These are phyloP conservation scores for Mycosarcoma maydis DNA, from an alignment of 1,284 basidiomycete genomes.

Conservation along the genomic window DNA sequence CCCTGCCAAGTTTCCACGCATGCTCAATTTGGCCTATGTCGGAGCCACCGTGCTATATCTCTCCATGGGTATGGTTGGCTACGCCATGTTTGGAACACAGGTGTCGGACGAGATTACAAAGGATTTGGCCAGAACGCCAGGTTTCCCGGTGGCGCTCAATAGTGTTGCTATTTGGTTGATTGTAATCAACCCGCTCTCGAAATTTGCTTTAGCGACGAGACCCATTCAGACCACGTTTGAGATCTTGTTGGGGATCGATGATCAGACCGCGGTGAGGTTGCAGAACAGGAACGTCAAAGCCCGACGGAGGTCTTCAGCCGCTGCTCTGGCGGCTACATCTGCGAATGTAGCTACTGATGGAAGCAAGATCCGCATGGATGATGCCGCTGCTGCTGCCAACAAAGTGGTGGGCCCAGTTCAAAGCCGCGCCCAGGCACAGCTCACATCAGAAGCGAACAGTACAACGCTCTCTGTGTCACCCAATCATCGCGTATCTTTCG, in stretches of 20 bases:
- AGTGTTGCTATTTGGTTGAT: conserved; percentile 86
- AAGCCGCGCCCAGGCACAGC: not conserved
- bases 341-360: not conserved
- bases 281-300: conserved; percentile 1
- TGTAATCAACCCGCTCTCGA: conserved; percentile 78
- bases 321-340: not conserved
- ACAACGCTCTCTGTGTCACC: conserved; percentile 27
- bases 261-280: conserved; percentile 23
- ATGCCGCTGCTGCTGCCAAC: not conserved
- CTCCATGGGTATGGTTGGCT: conserved; percentile 83
- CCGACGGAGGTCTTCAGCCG: conserved; percentile 11
- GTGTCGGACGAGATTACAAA: conserved; percentile 82
- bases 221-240: conserved; percentile 70
- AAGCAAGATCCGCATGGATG: not conserved
- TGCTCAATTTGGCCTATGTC: conserved; percentile 88
- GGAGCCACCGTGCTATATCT: conserved; percentile 82
- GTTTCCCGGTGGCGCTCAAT: conserved; percentile 80
- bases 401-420: not conserved
- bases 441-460: conserved; percentile 10
- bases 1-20: conserved; percentile 80
- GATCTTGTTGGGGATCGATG: conserved; percentile 57
- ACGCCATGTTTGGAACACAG: conserved; percentile 74
- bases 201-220: conserved; percentile 84
- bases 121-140: conserved; percentile 80
- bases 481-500: conserved; percentile 36